Conservation (phyloP, 2,329 filamentous ascomycete species). For the Pseudogymnoascus sp. region DNA sequence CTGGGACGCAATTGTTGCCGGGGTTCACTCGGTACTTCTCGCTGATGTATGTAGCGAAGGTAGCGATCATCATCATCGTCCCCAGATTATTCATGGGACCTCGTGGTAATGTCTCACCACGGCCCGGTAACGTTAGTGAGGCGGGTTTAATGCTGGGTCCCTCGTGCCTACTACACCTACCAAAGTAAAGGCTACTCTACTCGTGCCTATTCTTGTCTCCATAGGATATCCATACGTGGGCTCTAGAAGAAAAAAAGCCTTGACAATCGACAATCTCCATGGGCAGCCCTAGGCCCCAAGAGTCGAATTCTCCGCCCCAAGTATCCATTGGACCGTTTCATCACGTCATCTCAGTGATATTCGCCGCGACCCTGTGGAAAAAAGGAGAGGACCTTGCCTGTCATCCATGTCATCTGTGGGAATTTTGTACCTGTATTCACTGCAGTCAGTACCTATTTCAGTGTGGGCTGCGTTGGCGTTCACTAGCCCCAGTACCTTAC, state of each 20-base stretch:
- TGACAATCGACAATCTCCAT: neutral
- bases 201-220: neutral
- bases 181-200: neutral
- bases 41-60: neutral
- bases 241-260: neutral
- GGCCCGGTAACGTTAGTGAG: constrained; percentile 5
- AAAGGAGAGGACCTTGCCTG: neutral
- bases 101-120: constrained; percentile 6
- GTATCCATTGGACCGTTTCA: constrained; percentile 6
- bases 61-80: constrained; percentile 4
- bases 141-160: neutral
- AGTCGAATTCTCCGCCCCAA: neutral
- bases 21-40: neutral
- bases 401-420: neutral
- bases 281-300: neutral
- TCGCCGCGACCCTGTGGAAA: neutral
- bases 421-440: neutral
- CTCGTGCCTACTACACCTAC: constrained; percentile 4
- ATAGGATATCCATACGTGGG: neutral
- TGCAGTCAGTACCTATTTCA: neutral
- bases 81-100: neutral
- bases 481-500: constrained; percentile 5
- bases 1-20: neutral
- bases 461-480: neutral
- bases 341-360: constrained; percentile 6